These are phyloP conservation scores for Astrephomene gubernaculifera DNA, from an alignment of 139 green algal genomes.

Conservation along the genomic window DNA sequence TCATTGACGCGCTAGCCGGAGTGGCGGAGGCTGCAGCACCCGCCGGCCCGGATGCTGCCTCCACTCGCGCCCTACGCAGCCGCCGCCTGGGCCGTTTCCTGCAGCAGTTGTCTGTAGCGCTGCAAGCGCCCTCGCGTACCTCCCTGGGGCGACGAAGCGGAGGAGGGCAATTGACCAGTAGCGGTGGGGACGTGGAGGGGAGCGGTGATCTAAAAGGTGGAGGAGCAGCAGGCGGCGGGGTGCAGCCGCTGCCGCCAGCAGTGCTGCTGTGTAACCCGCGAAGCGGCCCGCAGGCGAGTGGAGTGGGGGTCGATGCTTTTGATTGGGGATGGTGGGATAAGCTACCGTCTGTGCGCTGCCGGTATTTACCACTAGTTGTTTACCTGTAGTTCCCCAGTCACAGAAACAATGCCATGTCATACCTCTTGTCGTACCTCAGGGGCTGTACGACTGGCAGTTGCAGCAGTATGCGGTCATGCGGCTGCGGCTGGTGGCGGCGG, in stretches of 20 bases:
- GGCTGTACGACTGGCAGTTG: background rate
- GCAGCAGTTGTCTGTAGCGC: background rate
- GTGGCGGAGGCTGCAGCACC: background rate
- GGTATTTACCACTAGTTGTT: too few relatives aligned
- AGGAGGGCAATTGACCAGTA: too few relatives aligned
- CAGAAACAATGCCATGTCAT: too few relatives aligned
- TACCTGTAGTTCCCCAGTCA: too few relatives aligned
- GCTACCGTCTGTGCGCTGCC: too few relatives aligned
- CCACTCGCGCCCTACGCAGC: background rate
- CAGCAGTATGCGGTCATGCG: constrained; percentile 10
- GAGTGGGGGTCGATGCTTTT: background rate
- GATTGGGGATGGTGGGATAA: too few relatives aligned
- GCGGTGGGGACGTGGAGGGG: too few relatives aligned
- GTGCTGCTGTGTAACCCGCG: constrained; percentile 19
- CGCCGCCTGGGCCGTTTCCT: background rate
- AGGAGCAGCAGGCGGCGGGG: background rate
- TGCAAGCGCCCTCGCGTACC: background rate
- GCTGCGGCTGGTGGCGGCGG: background rate
- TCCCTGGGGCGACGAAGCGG: too few relatives aligned
- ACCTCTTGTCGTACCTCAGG: background rate
- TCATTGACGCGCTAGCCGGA: background rate
- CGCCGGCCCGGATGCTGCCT: background rate
- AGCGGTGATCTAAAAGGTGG: too few relatives aligned
- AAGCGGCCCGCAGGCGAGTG: background rate
- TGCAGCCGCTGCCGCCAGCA: background rate